phyloP scores from a whole-genome alignment of 768 basidiomycete species.

The Collybia mongolica region DNA sequence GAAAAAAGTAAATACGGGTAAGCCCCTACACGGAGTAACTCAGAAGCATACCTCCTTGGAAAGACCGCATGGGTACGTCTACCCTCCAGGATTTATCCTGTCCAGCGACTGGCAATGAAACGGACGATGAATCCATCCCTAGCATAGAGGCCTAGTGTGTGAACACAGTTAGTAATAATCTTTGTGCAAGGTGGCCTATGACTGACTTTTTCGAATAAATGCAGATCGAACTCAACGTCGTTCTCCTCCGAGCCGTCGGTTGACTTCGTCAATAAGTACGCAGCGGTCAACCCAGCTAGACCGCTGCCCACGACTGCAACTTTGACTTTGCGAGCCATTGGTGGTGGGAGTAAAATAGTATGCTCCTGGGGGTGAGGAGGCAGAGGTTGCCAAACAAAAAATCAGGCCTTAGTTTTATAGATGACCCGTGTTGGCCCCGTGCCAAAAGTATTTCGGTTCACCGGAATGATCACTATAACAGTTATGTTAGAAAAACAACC shows the following conservation, averaged over 20 bases:
- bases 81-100: constrained; percentile 47
- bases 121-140: constrained; percentile 70
- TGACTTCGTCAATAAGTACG: constrained; percentile 48
- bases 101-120: constrained; percentile 40
- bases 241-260: constrained; percentile 19
- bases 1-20: background rate
- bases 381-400: background rate
- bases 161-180: background rate
- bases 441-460: no score
- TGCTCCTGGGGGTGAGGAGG: background rate
- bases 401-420: no score
- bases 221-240: constrained; percentile 58
- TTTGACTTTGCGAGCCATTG: constrained; percentile 43
- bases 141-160: constrained; percentile 45
- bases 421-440: no score
- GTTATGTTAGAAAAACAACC: no score
- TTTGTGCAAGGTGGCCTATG: background rate
- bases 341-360: background rate
- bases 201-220: constrained; percentile 73
- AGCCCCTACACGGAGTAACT: background rate
- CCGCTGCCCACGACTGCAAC: constrained; percentile 75
- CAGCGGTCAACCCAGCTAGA: constrained; percentile 70
- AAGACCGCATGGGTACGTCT: constrained; percentile 81
- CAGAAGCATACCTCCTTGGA: constrained; percentile 63
- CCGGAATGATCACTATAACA: no score